Conservation (phyloP, 2,329 filamentous ascomycete genomes). For the Sporothrix luriei region DNA sequence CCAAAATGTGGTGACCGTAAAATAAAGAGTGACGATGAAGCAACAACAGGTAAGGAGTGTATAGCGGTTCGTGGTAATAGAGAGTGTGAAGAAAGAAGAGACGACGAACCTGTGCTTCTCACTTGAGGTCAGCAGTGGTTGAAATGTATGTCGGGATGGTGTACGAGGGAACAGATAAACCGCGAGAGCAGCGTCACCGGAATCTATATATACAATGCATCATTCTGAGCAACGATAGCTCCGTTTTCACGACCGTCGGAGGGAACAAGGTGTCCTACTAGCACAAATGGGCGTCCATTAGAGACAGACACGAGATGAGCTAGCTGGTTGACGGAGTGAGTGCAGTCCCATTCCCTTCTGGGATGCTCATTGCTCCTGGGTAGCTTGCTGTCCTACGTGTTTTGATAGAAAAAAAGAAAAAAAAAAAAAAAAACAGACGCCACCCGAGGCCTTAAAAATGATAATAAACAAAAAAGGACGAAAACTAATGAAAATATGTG, state of each 20-base stretch:
- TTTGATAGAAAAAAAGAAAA: constrained; percentile 14
- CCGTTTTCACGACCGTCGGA: not conserved
- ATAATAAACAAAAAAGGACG: constrained; percentile 1
- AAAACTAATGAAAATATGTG: constrained; percentile 8
- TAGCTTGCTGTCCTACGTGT: not conserved
- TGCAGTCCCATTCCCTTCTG: constrained; percentile 13
- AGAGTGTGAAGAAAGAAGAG: not conserved
- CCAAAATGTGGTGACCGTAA: not conserved
- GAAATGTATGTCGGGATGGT: constrained; percentile 18
- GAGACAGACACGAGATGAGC: not conserved
- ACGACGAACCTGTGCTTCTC: constrained; percentile 28
- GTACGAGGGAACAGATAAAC: not conserved
- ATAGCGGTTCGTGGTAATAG: not conserved
- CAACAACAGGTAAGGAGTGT: constrained; percentile 9
- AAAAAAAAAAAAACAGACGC: constrained; percentile 14
- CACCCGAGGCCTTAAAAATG: not conserved
- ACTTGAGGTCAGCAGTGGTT: constrained; percentile 28
- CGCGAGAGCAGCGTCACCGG: constrained; percentile 23
- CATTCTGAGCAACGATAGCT: not conserved
- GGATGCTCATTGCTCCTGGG: not conserved
- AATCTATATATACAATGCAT: constrained; percentile 32
- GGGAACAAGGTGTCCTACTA: not conserved
- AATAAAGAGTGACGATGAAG: constrained; percentile 23
- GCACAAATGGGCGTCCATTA: not conserved
- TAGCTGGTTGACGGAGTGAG: constrained; percentile 25